These are phyloP conservation scores for Zygoascus sp. DNA, from an alignment of 1,139 yeast genomes.

Conservation along the genomic window DNA sequence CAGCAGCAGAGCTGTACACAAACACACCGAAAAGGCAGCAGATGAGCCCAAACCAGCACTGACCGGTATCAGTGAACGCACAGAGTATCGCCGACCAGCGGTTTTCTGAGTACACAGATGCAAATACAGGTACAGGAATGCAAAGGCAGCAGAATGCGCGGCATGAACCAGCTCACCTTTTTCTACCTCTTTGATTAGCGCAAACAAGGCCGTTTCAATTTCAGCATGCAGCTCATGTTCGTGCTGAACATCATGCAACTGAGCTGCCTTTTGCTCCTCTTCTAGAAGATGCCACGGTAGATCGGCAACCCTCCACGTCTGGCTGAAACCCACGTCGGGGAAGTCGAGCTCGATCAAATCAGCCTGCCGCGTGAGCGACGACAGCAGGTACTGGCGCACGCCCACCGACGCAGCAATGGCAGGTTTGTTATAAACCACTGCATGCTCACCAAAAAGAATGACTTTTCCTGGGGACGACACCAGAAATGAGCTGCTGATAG, in stretches of 20 bases:
- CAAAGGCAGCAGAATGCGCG: slow-evolving; percentile 78
- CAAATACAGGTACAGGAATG: slow-evolving; percentile 74
- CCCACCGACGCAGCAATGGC: slow-evolving; percentile 89
- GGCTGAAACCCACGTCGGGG: slow-evolving; percentile 71
- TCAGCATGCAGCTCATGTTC: slow-evolving; percentile 52
- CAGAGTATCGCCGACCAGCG: slow-evolving; percentile 55
- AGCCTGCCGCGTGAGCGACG: slow-evolving; percentile 33
- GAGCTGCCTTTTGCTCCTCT: slow-evolving; percentile 18
- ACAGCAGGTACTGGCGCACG: slow-evolving; percentile 73
- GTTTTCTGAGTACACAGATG: slow-evolving; percentile 48
- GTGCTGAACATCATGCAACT: slow-evolving; percentile 2
- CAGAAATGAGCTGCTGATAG: slow-evolving; percentile 39
- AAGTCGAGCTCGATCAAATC: slow-evolving; percentile 58
- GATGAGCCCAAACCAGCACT: slow-evolving; percentile 98
- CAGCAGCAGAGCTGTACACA: slow-evolving; percentile 68
- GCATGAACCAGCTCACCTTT: slow-evolving; percentile 47
- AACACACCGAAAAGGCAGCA: slow-evolving; percentile 83
- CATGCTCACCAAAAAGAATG: slow-evolving; percentile 93
- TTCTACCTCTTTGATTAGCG: slow-evolving; percentile 29
- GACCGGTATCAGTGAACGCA: slow-evolving; percentile 83
- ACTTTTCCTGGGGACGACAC: slow-evolving; percentile 97
- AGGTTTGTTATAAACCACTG: slow-evolving; percentile 90
- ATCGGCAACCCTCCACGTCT: slow-evolving; percentile 55
- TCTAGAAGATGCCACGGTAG: slow-evolving; percentile 44
- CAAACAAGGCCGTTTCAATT: slow-evolving; percentile 44